Conservation (phyloP, 2,329 filamentous ascomycete genomes). For the Claviceps digitariae region DNA sequence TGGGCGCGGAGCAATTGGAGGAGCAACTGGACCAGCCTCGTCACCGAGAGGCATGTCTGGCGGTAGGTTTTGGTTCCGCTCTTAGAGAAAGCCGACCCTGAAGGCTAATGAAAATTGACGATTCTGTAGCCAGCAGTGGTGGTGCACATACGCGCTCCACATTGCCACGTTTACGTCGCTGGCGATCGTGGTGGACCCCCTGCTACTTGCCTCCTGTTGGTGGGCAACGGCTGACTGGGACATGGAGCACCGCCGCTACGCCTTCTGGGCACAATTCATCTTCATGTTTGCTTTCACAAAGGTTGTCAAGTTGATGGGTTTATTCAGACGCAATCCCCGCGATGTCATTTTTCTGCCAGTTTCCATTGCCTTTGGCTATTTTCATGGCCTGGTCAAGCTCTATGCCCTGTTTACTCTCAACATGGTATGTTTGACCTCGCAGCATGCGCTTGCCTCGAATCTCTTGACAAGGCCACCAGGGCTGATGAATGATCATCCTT, state of each 20-base stretch:
- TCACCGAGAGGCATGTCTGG: constrained; percentile 73
- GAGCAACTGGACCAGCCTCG: constrained; percentile 85
- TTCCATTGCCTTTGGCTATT: constrained; percentile 85
- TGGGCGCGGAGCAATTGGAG: constrained; percentile 98
- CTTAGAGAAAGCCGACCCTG: background rate
- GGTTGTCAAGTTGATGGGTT: constrained; percentile 76
- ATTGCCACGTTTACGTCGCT: constrained; percentile 85
- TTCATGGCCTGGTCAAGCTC: constrained; percentile 85
- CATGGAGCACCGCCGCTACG: constrained; percentile 33
- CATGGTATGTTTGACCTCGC: constrained; percentile 46
- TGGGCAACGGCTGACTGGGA: constrained; percentile 53
- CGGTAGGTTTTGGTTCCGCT: constrained; percentile 47
- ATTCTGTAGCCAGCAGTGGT: constrained; percentile 61
- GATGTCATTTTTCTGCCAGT: constrained; percentile 70
- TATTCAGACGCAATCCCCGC: constrained; percentile 72
- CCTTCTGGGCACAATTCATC: constrained; percentile 47
- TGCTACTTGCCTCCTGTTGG: constrained; percentile 57
- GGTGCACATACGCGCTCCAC: constrained; percentile 88
- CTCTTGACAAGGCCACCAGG: background rate
- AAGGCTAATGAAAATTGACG: constrained; percentile 1
- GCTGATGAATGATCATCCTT: constrained; percentile 3
- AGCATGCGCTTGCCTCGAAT: background rate
- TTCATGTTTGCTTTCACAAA: constrained; percentile 80
- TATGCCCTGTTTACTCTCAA: constrained; percentile 73
- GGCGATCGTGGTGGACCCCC: constrained; percentile 63